Base-by-base conservation (phyloP, 2,329 filamentous ascomycete species). In the Hypoxylon sp. region DNA sequence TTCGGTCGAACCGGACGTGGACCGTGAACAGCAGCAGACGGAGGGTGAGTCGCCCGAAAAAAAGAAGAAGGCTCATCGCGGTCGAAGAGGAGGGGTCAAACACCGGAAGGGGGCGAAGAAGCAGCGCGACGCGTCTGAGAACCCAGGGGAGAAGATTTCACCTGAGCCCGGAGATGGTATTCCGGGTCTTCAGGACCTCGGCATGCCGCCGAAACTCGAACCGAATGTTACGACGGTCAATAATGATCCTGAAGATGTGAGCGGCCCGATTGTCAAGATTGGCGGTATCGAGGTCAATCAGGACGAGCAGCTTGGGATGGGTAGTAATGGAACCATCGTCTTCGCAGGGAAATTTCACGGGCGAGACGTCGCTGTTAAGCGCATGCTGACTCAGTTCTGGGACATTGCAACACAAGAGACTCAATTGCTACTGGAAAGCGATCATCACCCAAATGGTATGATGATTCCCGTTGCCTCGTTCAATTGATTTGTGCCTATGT, bases 401-500 rank as follows among this genome's bases (percentile, higher is more conserved):
- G 95, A 97, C 71, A 93, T 99, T 73, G 96, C 96, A 0, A 94
- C 93, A 10, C 94, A 97, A 75, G 96, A 99, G 80, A 97, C 97
- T 1, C 91, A 91, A 66, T 84, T 98, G 57, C 82, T 99, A 10
- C 88, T 97, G 66, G 94, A 98, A 79, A 98, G 94, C 75, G 96
- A 99, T 73, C 93, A 98, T 74, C 96, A 99, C 75, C 91, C 92
- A 11, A 98, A 99, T 78, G 88, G 87, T 89, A 82, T 21, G 23
- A 10, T 23, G 19, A 49, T 55, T 11, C 21, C 25, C 13, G 32
- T 14, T 48, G 13, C 19, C 9, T 17, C 23, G 3, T 30, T 57
- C 34, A 53, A 65, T 17, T 14, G 13, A 3, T 23, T 23, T 43
- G 3, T n/a, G 23, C 52, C 13, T 19, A 5, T 23, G 41, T 25